A percentile compares a stretch with the other conserved stretches of the same genome.
phyloP scores from a whole-genome alignment of 805 yeast species.

The Huiozyma naganishii region DNA sequence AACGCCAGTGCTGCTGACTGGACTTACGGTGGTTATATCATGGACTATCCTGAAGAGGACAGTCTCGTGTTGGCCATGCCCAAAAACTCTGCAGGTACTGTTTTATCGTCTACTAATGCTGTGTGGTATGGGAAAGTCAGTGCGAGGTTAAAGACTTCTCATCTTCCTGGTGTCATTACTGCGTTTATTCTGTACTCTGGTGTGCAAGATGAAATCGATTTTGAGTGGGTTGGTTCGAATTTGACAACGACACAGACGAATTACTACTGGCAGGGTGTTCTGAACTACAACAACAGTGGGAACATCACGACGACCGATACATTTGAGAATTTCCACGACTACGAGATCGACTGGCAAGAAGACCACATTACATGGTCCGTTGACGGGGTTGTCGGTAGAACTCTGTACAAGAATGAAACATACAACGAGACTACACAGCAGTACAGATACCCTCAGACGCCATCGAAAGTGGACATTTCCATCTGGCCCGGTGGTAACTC shows the following conservation, averaged over 20 bases:
- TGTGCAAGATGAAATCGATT: conserved; percentile 85
- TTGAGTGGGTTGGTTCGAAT: conserved; percentile 73
- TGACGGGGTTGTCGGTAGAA: conserved; percentile 60
- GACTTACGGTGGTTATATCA: conserved; percentile 50
- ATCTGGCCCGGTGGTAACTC: conserved; percentile 70
- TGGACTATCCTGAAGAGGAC: conserved; percentile 40
- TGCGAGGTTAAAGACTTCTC: conserved; percentile 62
- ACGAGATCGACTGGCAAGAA: conserved; percentile 74
- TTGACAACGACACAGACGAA: conserved; percentile 62
- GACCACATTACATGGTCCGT: conserved; percentile 60
- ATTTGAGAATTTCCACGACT: conserved; percentile 58
- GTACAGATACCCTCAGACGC: conserved; percentile 62
- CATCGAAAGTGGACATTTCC: conserved; percentile 60
- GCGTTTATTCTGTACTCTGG: conserved; percentile 75
- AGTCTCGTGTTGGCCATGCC: conserved; percentile 70
- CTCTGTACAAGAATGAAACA: conserved; percentile 49
- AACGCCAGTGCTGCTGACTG: conserved; percentile 58
- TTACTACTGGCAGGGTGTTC: conserved; percentile 65
- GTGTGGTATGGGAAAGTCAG: conserved; percentile 83
- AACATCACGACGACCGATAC: conserved; percentile 37
- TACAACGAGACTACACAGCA: conserved; percentile 49
- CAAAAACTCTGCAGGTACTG: conserved; percentile 61
- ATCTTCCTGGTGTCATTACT: conserved; percentile 68
- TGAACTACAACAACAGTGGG: conserved; percentile 54
- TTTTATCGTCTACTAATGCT: conserved; percentile 65